Evolutionary conservation across 352 stramenopile genomes (phyloP).

Genomic region (Phytophthora aleatoria): DNA sequence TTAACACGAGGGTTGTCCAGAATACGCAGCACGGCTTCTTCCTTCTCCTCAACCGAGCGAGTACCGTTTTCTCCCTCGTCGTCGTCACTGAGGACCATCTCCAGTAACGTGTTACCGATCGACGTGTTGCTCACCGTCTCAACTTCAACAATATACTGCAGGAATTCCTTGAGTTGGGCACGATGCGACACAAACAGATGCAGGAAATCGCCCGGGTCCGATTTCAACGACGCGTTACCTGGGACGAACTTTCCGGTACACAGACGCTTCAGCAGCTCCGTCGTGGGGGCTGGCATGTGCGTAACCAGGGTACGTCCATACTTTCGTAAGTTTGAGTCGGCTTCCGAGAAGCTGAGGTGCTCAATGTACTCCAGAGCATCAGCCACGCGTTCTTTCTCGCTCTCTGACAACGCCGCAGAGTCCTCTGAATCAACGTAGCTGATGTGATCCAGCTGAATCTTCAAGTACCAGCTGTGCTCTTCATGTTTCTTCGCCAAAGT

Average conservation of each 20-base stretch:
- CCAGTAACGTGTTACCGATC: slow-evolving; percentile 89
- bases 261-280: slow-evolving; percentile 89
- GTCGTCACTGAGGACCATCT: slow-evolving; percentile 87
- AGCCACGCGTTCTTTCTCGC: slow-evolving; percentile 81
- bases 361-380: slow-evolving; percentile 93
- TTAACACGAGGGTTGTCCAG: slow-evolving; percentile 90
- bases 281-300: slow-evolving; percentile 85
- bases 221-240: slow-evolving; percentile 63
- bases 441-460: slow-evolving; percentile 92
- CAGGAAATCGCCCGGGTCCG: slow-evolving; percentile 88
- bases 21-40: slow-evolving; percentile 86
- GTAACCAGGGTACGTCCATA: slow-evolving; percentile 91
- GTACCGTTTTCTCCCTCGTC: slow-evolving; percentile 36
- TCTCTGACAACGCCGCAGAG: slow-evolving; percentile 63
- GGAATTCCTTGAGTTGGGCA: slow-evolving; percentile 85
- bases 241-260: slow-evolving; percentile 87
- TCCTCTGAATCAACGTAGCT: slow-evolving; percentile 86
- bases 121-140: slow-evolving; percentile 89
- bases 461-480: slow-evolving; percentile 92
- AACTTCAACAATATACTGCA: slow-evolving; percentile 91
- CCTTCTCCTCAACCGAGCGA: slow-evolving; percentile 62
- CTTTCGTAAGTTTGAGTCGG: slow-evolving; percentile 85
- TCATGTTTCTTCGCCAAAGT: slow-evolving; percentile 90
- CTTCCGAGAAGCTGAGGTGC: slow-evolving; percentile 83
- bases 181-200: slow-evolving; percentile 93